phyloP scores from a whole-genome alignment of 2,329 filamentous ascomycete species.

The Penicillium expansum region DNA sequence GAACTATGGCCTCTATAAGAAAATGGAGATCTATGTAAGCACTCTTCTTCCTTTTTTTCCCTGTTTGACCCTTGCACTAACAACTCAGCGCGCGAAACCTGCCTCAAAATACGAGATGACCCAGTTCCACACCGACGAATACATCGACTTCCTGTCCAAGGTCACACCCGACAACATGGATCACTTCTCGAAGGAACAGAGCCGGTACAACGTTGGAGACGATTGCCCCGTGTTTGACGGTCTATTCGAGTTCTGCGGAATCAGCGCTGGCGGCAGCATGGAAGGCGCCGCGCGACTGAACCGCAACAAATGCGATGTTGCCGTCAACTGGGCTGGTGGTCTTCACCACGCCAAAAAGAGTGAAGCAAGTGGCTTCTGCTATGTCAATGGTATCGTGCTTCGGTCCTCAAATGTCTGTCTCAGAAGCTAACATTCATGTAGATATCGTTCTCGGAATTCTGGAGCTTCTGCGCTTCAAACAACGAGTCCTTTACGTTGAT shows the following conservation, averaged over 20 bases:
- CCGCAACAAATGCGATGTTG: slow-evolving; percentile 65
- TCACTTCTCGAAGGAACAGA: slow-evolving; percentile 82
- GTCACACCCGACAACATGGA: slow-evolving; percentile 99
- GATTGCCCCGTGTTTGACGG: slow-evolving; percentile 67
- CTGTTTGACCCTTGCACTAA: slow-evolving; percentile 14
- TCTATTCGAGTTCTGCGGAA: slow-evolving; percentile 68
- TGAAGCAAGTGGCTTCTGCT: slow-evolving; percentile 95
- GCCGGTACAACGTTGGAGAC: slow-evolving; percentile 69
- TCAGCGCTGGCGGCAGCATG: slow-evolving; percentile 68
- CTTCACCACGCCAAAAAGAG: slow-evolving; percentile 95
- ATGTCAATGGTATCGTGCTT: slow-evolving; percentile 69
- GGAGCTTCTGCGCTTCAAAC: slow-evolving; percentile 62
- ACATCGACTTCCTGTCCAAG: slow-evolving; percentile 71
- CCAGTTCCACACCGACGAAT: slow-evolving; percentile 71
- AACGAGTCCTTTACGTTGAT: slow-evolving; percentile 64
- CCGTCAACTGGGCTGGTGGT: slow-evolving; percentile 86
- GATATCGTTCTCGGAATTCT: slow-evolving; percentile 67
- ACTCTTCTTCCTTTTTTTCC: neutral
- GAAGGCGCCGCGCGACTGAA: slow-evolving; percentile 68
- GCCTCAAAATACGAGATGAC: slow-evolving; percentile 69
- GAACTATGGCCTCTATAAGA: slow-evolving; percentile 71
- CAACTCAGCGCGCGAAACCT: slow-evolving; percentile 71
- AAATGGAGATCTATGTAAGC: slow-evolving; percentile 68
- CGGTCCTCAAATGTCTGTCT: neutral
- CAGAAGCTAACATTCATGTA: slow-evolving; percentile 30